phyloP scores from a whole-genome alignment of 768 basidiomycete genomes.

The Mycena rebaudengoi region DNA sequence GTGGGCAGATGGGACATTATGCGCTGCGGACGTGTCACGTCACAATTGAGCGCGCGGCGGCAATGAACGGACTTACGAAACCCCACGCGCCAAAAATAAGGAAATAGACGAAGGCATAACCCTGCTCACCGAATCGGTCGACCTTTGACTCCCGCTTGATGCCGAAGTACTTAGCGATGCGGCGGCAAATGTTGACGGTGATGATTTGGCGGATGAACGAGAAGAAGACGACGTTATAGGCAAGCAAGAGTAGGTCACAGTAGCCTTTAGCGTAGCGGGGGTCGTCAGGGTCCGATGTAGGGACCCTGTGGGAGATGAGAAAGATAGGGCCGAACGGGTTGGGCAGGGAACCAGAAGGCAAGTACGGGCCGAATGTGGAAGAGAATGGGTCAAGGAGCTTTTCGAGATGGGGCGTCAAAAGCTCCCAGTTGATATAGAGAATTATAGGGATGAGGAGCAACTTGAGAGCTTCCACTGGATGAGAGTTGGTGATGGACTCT shows the following conservation, averaged over 20 bases:
- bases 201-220: constrained; percentile 86
- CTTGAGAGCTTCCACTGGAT: constrained; percentile 69
- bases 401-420: constrained; percentile 46
- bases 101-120: constrained; percentile 88
- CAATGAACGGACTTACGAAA: constrained; percentile 60
- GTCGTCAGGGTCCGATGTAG: constrained; percentile 59
- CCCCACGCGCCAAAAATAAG: constrained; percentile 76
- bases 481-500: background rate
- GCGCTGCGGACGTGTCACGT: constrained; percentile 53
- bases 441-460: constrained; percentile 68
- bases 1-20: constrained; percentile 87
- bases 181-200: constrained; percentile 69
- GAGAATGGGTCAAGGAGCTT: constrained; percentile 16
- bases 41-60: background rate
- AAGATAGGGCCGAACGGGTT: constrained; percentile 84
- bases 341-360: constrained; percentile 49
- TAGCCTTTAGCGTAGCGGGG: constrained; percentile 77
- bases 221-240: constrained; percentile 87
- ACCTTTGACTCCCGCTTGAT: constrained; percentile 73
- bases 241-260: constrained; percentile 80
- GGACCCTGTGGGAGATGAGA: constrained; percentile 72
- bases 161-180: constrained; percentile 75
- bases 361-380: constrained; percentile 44
- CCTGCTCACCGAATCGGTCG: constrained; percentile 90
- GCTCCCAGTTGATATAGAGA: constrained; percentile 72